A percentile compares a stretch with the other conserved stretches of the same genome.
Conservation (phyloP, 148 eudicot genomes). For the Camellia sinensis region DNA sequence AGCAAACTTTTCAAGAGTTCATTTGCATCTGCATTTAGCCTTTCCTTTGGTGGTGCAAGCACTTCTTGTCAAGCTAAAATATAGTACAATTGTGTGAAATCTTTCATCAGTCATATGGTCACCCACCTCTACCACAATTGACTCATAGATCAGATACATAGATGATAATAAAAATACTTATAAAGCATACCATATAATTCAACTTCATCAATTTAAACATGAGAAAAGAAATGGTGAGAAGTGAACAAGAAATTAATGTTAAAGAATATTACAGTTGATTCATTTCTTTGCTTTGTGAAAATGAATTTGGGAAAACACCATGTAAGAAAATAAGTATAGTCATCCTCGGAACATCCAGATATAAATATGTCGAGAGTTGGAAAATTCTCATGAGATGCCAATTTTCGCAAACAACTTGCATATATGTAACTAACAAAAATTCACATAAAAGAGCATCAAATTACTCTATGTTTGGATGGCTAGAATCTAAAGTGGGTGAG, state of each 20-base stretch:
- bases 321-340: not conserved
- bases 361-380: not conserved
- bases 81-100: not conserved
- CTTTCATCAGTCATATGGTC: not conserved
- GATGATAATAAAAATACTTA: not conserved
- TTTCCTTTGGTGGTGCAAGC: not conserved
- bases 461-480: not conserved
- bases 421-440: not conserved
- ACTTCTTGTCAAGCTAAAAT: not conserved
- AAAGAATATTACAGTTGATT: not conserved
- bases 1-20: too few relatives aligned
- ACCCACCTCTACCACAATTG: slow-evolving; percentile 1
- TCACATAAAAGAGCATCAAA: not conserved
- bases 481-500: too few relatives aligned
- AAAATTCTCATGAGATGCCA: not conserved
- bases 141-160: not conserved
- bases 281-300: not conserved
- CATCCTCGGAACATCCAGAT: not conserved
- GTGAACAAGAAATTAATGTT: not conserved
- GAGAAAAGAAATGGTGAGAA: not conserved
- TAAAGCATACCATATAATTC: not conserved
- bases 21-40: too few relatives aligned
- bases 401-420: not conserved
- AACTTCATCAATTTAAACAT: not conserved
- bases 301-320: not conserved